These are phyloP conservation scores for Russula vinacea DNA, from an alignment of 768 basidiomycete species.

Conservation along the genomic window DNA sequence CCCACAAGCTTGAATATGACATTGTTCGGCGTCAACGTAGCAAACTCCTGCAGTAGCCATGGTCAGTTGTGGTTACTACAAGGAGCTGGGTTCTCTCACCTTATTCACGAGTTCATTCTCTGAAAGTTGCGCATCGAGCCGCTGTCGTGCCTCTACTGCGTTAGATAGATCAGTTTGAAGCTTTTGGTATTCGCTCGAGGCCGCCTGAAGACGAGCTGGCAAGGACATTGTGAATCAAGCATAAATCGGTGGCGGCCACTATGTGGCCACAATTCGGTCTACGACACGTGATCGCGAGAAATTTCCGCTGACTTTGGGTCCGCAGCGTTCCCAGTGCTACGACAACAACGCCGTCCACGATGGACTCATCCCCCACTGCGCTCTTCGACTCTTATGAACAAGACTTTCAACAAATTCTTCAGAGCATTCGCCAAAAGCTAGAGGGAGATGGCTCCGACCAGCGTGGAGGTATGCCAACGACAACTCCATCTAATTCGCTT, in stretches of 20 bases:
- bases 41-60: slow-evolving; percentile 71
- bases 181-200: slow-evolving; percentile 75
- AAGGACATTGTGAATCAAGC: slow-evolving; percentile 45
- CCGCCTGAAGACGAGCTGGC: slow-evolving; percentile 59
- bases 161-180: slow-evolving; percentile 69
- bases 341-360: slow-evolving; percentile 35
- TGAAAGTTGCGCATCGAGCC: slow-evolving; percentile 83
- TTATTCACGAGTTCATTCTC: slow-evolving; percentile 93
- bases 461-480: slow-evolving; percentile 56
- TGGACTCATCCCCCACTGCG: slow-evolving; percentile 81
- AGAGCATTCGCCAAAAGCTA: slow-evolving; percentile 72
- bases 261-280: background rate
- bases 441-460: slow-evolving; percentile 65
- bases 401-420: slow-evolving; percentile 82
- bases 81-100: slow-evolving; percentile 40
- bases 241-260: background rate
- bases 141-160: slow-evolving; percentile 76
- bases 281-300: slow-evolving; percentile 6
- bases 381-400: slow-evolving; percentile 91
- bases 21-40: slow-evolving; percentile 66
- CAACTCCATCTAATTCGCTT: too few species aligned
- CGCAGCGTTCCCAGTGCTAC: background rate
- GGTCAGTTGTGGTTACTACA: background rate
- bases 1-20: slow-evolving; percentile 89
- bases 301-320: background rate